A percentile compares a stretch with the other conserved stretches of the same genome.
Conservation (phyloP, 176 grass and related monocot species). For the Triticum dicoccoides region DNA sequence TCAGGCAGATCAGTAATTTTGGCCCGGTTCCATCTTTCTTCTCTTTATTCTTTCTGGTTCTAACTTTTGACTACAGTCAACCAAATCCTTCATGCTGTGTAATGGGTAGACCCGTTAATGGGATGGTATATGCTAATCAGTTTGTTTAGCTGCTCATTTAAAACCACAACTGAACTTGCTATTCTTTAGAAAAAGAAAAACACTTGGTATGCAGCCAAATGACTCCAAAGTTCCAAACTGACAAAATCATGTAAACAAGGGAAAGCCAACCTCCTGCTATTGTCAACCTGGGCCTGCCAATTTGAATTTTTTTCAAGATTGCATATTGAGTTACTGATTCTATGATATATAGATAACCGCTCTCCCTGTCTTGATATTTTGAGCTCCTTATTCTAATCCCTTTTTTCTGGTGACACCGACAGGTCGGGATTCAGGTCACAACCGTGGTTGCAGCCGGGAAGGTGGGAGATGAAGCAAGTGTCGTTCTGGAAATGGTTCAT, state of each 20-base stretch:
- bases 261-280: background rate
- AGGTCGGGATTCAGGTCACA: slow-evolving; percentile 83
- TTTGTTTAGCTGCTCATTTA: background rate
- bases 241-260: background rate
- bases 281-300: background rate
- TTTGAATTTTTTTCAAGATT: no score
- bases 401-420: slow-evolving; percentile 17
- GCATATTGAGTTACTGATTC: background rate
- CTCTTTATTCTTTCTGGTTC: background rate
- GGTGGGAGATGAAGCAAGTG: slow-evolving; percentile 59
- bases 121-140: background rate
- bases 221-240: background rate
- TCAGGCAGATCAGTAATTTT: background rate
- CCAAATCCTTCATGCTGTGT: background rate
- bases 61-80: slow-evolving; percentile 2
- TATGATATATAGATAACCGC: background rate
- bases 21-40: background rate
- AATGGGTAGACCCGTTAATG: background rate
- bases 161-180: background rate
- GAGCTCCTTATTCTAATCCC: slow-evolving; percentile 8
- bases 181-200: background rate
- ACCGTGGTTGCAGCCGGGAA: slow-evolving; percentile 48
- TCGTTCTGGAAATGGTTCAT: slow-evolving; percentile 61
- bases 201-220: background rate
- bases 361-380: background rate